Conservation (phyloP, 2,329 filamentous ascomycete species). For the Arthrobotrys entomopaga region DNA sequence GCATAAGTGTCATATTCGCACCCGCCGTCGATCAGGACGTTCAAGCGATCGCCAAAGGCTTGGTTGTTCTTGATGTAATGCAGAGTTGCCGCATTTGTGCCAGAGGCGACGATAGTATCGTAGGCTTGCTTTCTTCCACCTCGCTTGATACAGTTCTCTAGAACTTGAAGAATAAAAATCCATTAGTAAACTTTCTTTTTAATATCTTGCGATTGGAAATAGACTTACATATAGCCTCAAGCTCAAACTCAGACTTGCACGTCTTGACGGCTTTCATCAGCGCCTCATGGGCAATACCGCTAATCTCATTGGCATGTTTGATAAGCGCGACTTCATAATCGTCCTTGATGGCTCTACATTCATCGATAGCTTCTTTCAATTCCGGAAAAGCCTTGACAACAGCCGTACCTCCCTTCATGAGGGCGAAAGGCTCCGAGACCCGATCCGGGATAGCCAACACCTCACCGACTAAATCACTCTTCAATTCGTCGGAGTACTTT, state of each 20-base stretch:
- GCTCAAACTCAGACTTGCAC: constrained; percentile 74
- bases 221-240: constrained; percentile 74
- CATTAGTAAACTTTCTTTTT: constrained; percentile 8
- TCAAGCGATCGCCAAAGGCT: constrained; percentile 73
- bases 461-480: constrained; percentile 65
- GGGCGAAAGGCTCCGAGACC: constrained; percentile 75
- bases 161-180: constrained; percentile 62
- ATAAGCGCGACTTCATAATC: constrained; percentile 79
- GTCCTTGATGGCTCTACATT: constrained; percentile 76
- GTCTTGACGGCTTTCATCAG: constrained; percentile 48
- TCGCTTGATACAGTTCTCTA: constrained; percentile 78
- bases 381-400: constrained; percentile 56
- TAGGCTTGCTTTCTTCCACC: constrained; percentile 87
- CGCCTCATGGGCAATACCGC: constrained; percentile 68
- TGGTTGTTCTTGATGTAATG: constrained; percentile 84
- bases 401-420: constrained; percentile 72
- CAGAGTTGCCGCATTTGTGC: constrained; percentile 81
- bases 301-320: constrained; percentile 76
- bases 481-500: constrained; percentile 76
- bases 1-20: constrained; percentile 79
- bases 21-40: constrained; percentile 86
- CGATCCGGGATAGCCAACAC: constrained; percentile 83
- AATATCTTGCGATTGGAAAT: neutral
- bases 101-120: constrained; percentile 83
- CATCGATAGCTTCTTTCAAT: constrained; percentile 73